phyloP scores from a whole-genome alignment of 1,284 basidiomycete species.

The Ceratobasidium theobromae region DNA sequence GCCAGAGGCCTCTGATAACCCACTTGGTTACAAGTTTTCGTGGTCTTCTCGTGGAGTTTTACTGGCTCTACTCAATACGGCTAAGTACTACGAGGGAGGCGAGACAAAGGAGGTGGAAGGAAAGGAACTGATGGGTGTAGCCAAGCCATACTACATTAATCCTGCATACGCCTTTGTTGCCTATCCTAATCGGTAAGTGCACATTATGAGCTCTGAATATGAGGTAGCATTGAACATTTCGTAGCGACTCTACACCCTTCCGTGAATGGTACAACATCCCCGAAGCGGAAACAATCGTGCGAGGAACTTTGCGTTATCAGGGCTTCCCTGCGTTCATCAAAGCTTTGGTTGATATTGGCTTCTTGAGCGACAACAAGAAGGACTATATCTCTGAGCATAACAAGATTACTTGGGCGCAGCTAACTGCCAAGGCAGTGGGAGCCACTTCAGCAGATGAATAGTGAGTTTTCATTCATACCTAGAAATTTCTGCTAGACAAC shows the following conservation, averaged over 20 bases:
- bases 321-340: slow-evolving; percentile 98
- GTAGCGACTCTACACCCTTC: slow-evolving; percentile 81
- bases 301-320: slow-evolving; percentile 95
- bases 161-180: slow-evolving; percentile 96
- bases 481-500: slow-evolving; percentile 31
- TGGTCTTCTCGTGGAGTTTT: slow-evolving; percentile 98
- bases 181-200: slow-evolving; percentile 81
- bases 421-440: slow-evolving; percentile 77
- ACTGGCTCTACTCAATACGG: slow-evolving; percentile 90
- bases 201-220: neutral
- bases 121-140: slow-evolving; percentile 80
- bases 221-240: neutral
- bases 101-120: slow-evolving; percentile 63
- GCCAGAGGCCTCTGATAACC: slow-evolving; percentile 88
- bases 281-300: slow-evolving; percentile 89
- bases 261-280: slow-evolving; percentile 84
- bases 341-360: slow-evolving; percentile 85
- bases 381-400: slow-evolving; percentile 71
- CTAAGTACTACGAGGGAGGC: slow-evolving; percentile 74
- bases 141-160: slow-evolving; percentile 93
- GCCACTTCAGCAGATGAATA: slow-evolving; percentile 70
- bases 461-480: slow-evolving; percentile 47
- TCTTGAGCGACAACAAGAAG: slow-evolving; percentile 76
- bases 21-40: slow-evolving; percentile 98
- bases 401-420: slow-evolving; percentile 74